Base-by-base conservation (phyloP, 2,329 filamentous ascomycete genomes). In the Hymenoscyphus linearis region DNA sequence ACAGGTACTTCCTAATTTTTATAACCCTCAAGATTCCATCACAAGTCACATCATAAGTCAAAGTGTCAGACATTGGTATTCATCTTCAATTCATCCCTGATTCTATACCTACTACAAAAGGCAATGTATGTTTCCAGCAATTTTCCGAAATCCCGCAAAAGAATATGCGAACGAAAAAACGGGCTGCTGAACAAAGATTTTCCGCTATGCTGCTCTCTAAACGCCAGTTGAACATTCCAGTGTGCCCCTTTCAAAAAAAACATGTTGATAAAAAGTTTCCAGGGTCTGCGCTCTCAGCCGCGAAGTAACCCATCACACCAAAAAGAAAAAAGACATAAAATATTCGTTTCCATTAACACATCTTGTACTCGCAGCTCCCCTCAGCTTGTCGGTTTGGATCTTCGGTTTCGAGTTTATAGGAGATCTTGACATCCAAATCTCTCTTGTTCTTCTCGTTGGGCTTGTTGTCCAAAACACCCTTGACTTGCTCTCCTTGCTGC, bases 361-460 rank as follows among this genome's bases (percentile, higher is more conserved):
- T 88, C 77, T 88, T 93, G 82, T 97, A 99, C 69, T 86, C 81
- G 76, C 88, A 90, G 65, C 78, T 74, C 60, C 92, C 93, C 72
- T 86, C 76, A 4, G 86, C 85, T 62, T 80, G 78, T 68, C 95
- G 85, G 65, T 82, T 88, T 35, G 78, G 76, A 73, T 98, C 93
- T 27, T 85, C 77, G 3, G 92, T 90, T 71, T 91, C 83, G 58
- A 97, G 84, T 72, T 85, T 82, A 79, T 98, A 98, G 53, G 86
- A 81, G 72, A 99, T 85, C 71, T 84, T 86, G 74, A 99, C 96
- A 76, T 99, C 95, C 60, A 99, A 82, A 75, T 99, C 95, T 67
- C 95, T 88, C 75, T 89, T 87, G 82, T 99, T 98, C 84, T 95
- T 93, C 66, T 89, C 83, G 75, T 96, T 99, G 58, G 95, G 95